phyloP scores from a whole-genome alignment of 2,329 filamentous ascomycete species.

The Penicillium verrucosum region DNA sequence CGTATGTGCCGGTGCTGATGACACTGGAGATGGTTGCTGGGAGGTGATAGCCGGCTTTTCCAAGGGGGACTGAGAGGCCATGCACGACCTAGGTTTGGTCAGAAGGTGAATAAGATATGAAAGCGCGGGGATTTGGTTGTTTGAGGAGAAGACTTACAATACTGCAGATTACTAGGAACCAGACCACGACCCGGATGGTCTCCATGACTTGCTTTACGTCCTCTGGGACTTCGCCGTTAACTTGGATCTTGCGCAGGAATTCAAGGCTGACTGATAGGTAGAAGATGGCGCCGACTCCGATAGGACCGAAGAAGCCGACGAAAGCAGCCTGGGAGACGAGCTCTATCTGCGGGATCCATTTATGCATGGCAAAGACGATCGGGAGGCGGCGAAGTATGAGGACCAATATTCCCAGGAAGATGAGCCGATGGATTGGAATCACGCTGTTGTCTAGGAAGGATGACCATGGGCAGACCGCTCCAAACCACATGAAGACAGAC shows the following conservation, averaged over 20 bases:
- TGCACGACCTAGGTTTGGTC: conserved; percentile 61
- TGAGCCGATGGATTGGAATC: conserved; percentile 69
- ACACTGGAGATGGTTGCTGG: conserved; percentile 45
- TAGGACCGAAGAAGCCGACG: conserved; percentile 89
- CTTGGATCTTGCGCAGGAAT: conserved; percentile 61
- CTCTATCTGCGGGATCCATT: conserved; percentile 74
- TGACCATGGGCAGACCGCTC: conserved; percentile 78
- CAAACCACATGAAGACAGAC: conserved; percentile 85
- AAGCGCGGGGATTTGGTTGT: not conserved
- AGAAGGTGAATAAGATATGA: not conserved
- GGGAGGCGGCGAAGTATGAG: conserved; percentile 75
- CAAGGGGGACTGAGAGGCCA: conserved; percentile 73
- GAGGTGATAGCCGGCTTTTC: conserved; percentile 48
- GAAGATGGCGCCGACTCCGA: conserved; percentile 86
- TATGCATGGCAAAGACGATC: conserved; percentile 70
- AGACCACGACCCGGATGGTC: conserved; percentile 68
- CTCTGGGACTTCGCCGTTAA: conserved; percentile 58
- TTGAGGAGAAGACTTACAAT: conserved; percentile 53
- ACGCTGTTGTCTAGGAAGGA: conserved; percentile 65
- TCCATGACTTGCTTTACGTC: conserved; percentile 67
- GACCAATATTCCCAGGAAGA: conserved; percentile 71
- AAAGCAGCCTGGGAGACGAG: conserved; percentile 72
- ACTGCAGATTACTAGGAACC: conserved; percentile 81
- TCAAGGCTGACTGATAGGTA: conserved; percentile 80
- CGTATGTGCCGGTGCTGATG: conserved; percentile 42